Evolutionary conservation across 306 rosid genomes (phyloP), one percentile per base, ranked within the genome.

Genomic region (Cyclanthera cordifolia): DNA sequence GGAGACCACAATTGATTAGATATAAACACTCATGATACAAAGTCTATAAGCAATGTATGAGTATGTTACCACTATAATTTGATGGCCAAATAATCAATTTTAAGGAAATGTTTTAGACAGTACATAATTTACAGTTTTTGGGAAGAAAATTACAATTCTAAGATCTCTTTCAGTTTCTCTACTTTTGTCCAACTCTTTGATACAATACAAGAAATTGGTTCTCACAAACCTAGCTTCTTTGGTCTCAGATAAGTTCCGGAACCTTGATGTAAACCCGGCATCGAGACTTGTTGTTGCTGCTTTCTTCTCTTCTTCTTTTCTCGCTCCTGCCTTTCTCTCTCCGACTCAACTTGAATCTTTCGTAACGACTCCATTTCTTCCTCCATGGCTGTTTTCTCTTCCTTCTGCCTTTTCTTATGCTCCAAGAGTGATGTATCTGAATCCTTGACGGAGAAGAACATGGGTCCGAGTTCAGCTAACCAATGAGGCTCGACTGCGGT

Each of bases 401-500:
- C 88, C 76, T 93, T 89, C 24, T 93, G 98, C 68, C 72, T 86
- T 88, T 87, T 87, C 81, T 87, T 93, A 76, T 89, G 98, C 82
- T 93, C 96, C 66, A 87, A 73, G 34, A 93, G 71, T 1, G 98
- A 93, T 5, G 96, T 93, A 81, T 93, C 98, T 2, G 98, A 93
- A 13, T 93, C 96, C 82, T 93, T 93, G 1, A 89, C 98, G 23
- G 98, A 93, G 70, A 93, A 93, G 76, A 93, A 93, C 98, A 93
- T 89, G 2, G 98, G 98, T 28, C 98, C 98, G 68, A 93, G 73
- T 74, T 93, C 98, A 8, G 98, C 98, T 69, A 93, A 7, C 98
- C 98, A 89, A 34, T 93, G 98, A 6, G 98, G 93, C 79, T 93
- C 98, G 78, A 89, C 98, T 0, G 98, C 95, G 0, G 98, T 93